Percentiles rank a stretch among this genome's conserved stretches.
phyloP scores from a whole-genome alignment of 768 basidiomycete species.

The Rhizopogon sp. region DNA sequence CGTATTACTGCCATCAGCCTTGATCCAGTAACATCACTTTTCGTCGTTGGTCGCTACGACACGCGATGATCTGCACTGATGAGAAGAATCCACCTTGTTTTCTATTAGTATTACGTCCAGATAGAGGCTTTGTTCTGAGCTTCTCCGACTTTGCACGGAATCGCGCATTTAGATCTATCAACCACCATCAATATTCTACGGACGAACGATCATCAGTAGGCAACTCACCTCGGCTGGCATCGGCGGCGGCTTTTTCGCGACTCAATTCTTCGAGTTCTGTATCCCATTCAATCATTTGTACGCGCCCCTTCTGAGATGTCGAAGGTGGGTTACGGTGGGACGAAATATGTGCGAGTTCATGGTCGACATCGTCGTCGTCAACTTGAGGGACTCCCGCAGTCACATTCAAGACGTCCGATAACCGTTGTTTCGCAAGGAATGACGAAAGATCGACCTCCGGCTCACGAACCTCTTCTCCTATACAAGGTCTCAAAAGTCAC shows the following conservation, averaged over 20 bases:
- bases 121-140: conserved; percentile 33
- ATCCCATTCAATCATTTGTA: conserved; percentile 66
- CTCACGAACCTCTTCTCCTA: conserved; percentile 63
- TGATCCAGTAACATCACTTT: no score
- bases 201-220: not conserved
- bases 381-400: conserved; percentile 23
- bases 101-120: conserved; percentile 27
- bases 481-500: not conserved
- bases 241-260: conserved; percentile 67
- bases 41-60: no score
- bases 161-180: conserved; percentile 51
- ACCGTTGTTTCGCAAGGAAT: conserved; percentile 61
- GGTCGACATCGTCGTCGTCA: conserved; percentile 56
- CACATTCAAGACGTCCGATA: conserved; percentile 27
- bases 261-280: conserved; percentile 57
- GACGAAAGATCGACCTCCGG: conserved; percentile 69
- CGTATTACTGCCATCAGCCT: no score
- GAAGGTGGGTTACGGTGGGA: conserved; percentile 17
- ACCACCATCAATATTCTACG: not conserved
- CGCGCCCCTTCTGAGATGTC: conserved; percentile 54
- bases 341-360: conserved; percentile 48
- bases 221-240: conserved; percentile 65
- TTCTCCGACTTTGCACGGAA: conserved; percentile 53
- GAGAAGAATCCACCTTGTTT: conserved; percentile 30
- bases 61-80: not conserved